Base-by-base conservation (phyloP, 1,139 yeast genomes). In the Kodamaea ohmeri region DNA sequence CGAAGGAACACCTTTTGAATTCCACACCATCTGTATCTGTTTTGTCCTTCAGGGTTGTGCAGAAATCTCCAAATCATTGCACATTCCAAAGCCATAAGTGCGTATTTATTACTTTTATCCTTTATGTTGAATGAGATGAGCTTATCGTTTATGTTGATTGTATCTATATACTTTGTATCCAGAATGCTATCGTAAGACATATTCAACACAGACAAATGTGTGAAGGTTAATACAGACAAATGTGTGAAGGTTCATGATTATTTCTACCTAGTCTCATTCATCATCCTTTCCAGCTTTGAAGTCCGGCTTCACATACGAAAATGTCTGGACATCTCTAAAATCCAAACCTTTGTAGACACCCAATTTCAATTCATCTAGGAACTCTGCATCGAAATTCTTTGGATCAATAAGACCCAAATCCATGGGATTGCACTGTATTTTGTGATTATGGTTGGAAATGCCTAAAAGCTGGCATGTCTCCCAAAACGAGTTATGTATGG, bases 31-130 rank as follows among this genome's bases (percentile, higher is more conserved):
- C 15, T 74, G 79, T 11, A 49, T 76, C 15, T 64, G 82, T 5
- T 92, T 88, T 60, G 67, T 80, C 45, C 41, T 85, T 17, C 92
- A 87, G 50, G 98, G 98, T 7, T 84, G 92, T 61, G 86, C 88
- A 38, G 89, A 90, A 80, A 87, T 92, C 45, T 83, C 95, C 43
- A 92, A 92, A 69, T 82, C 92, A 41, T 73, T 92, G 49, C 85
- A 83, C 56, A 85, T 92, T 50, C 97, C 97, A 45, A 92, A 92
- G 61, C 86, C 90, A 47, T 88, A 66, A 58, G 4, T 25, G 12
- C 12, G 12, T 24, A 24, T 24, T 9, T 25, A 25, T 25, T 4
- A 8, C 9, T 4, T 25, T 6, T 5, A n/a, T n/a, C n/a, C n/a
- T n/a, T n/a, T n/a, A n/a, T n/a, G n/a, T n/a, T n/a, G n/a, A n/a